Evolutionary conservation across 2,329 filamentous ascomycete genomes (phyloP), one percentile per base, ranked within the genome.

Genomic region (Endoconidiophora laricicola): DNA sequence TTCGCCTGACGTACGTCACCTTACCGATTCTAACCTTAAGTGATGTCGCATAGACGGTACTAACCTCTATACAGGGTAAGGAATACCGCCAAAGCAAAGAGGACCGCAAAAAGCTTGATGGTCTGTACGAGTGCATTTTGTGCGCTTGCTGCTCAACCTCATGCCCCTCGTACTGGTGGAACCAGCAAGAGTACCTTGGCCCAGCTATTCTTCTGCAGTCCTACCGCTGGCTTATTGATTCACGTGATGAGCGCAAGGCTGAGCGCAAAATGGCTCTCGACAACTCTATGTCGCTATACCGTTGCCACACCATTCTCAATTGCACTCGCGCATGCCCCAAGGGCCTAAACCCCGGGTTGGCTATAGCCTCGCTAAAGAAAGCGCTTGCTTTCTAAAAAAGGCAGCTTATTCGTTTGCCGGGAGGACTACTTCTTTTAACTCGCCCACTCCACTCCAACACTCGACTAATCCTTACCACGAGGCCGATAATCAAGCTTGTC

Each of bases 131-230:
- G 71, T 98, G 91, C 72, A 96, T 98, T 68, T 82, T 98, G 53
- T 98, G 91, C 74, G 90, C 90, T 60, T 98, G 91, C 81, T 98
- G 91, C 80, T 91, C 85, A 58, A 98, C 91, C 20, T 94, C 90
- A 44, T 98, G 91, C 76, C 91, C 91, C n/a, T 95, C 87, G 16
- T 98, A 98, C 76, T 98, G 91, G 91, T 98, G 91, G 91, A 98
- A 98, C 74, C 81, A 83, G 59, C 88, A 96, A 70, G 88, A 96
- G 69, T 98, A 98, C 72, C 85, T 98, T 46, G 91, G 91, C 56
- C 91, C 91, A 54, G 91, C 91, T 58, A 86, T 98, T 54, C 83
- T 98, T 48, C 79, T 98, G 58, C 91, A 98, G 71, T 94, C 87
- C 6, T 98, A 96, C 79, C 81, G 90, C 63, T 98, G 91, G 91